phyloP scores from a whole-genome alignment of 768 basidiomycete species.

The Collybia mongolica region DNA sequence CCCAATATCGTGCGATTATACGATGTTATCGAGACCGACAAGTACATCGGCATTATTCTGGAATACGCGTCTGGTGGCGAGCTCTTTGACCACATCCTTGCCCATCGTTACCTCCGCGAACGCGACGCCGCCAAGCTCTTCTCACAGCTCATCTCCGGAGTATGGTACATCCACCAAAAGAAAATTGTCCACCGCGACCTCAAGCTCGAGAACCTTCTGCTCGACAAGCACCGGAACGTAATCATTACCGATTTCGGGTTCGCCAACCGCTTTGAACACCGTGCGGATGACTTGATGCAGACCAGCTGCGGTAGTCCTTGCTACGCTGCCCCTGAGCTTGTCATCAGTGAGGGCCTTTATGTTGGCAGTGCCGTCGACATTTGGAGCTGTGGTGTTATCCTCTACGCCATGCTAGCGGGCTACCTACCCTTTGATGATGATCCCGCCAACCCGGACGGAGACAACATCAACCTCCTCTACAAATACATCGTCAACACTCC shows the following conservation, averaged over 20 bases:
- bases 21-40: slow-evolving; percentile 99
- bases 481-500: slow-evolving; percentile 98
- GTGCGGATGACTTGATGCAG: slow-evolving; percentile 94
- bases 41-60: slow-evolving; percentile 98
- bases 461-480: slow-evolving; percentile 98
- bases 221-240: slow-evolving; percentile 96
- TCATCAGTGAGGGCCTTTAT: slow-evolving; percentile 95
- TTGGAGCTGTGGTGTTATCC: slow-evolving; percentile 94
- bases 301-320: slow-evolving; percentile 97
- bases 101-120: slow-evolving; percentile 94
- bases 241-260: slow-evolving; percentile 99
- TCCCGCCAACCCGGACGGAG: slow-evolving; percentile 96
- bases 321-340: slow-evolving; percentile 97
- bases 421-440: slow-evolving; percentile 99
- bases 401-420: slow-evolving; percentile 96
- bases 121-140: slow-evolving; percentile 94
- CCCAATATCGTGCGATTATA: slow-evolving; percentile 98
- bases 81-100: slow-evolving; percentile 97
- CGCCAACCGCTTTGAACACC: slow-evolving; percentile 95
- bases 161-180: slow-evolving; percentile 98
- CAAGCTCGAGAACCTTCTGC: slow-evolving; percentile 96
- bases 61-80: slow-evolving; percentile 99
- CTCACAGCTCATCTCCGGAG: slow-evolving; percentile 96
- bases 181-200: slow-evolving; percentile 99
- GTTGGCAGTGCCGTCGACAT: slow-evolving; percentile 98